Percentiles rank a stretch among this genome's conserved stretches.
phyloP scores from a whole-genome alignment of 1,284 basidiomycete species.

The Termitomyces sp. region DNA sequence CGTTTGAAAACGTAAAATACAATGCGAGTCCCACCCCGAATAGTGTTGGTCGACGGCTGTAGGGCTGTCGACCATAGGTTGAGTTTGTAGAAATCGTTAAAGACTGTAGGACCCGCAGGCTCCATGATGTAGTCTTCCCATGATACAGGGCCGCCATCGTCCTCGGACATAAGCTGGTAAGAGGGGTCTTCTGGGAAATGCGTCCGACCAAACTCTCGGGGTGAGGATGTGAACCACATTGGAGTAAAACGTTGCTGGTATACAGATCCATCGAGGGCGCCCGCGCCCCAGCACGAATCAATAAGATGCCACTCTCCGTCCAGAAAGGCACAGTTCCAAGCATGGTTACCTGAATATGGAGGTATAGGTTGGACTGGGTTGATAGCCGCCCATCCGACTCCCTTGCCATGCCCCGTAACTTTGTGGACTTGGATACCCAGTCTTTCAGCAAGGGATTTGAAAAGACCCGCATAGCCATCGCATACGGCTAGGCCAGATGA shows the following conservation, averaged over 20 bases:
- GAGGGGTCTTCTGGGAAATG: slow-evolving; percentile 39
- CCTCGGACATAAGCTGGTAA: slow-evolving; percentile 35
- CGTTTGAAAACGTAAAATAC: slow-evolving; percentile 36
- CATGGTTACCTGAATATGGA: slow-evolving; percentile 32
- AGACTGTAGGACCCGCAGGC: slow-evolving; percentile 31
- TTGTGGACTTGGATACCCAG: slow-evolving; percentile 34
- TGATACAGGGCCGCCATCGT: slow-evolving; percentile 31
- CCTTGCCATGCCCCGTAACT: slow-evolving; percentile 42
- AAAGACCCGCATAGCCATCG: slow-evolving; percentile 41
- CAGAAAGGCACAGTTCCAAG: slow-evolving; percentile 41
- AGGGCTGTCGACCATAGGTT: slow-evolving; percentile 31
- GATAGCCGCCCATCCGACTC: slow-evolving; percentile 33
- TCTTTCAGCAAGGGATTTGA: slow-evolving; percentile 30
- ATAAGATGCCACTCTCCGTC: slow-evolving; percentile 40
- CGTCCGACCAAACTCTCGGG: slow-evolving; percentile 34
- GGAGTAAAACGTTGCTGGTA: slow-evolving; percentile 32
- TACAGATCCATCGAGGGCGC: slow-evolving; percentile 28
- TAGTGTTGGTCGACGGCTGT: slow-evolving; percentile 27
- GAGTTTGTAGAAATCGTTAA: slow-evolving; percentile 29
- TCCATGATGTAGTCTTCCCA: slow-evolving; percentile 41
- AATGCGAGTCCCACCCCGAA: slow-evolving; percentile 29
- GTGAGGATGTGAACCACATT: slow-evolving; percentile 35
- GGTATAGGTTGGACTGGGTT: slow-evolving; percentile 28
- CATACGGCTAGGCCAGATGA: slow-evolving; percentile 40
- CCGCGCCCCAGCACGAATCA: slow-evolving; percentile 43